A percentile compares a stretch with the other conserved stretches of the same genome.
phyloP scores from a whole-genome alignment of 116 monocot species.

The Iris pallida region DNA sequence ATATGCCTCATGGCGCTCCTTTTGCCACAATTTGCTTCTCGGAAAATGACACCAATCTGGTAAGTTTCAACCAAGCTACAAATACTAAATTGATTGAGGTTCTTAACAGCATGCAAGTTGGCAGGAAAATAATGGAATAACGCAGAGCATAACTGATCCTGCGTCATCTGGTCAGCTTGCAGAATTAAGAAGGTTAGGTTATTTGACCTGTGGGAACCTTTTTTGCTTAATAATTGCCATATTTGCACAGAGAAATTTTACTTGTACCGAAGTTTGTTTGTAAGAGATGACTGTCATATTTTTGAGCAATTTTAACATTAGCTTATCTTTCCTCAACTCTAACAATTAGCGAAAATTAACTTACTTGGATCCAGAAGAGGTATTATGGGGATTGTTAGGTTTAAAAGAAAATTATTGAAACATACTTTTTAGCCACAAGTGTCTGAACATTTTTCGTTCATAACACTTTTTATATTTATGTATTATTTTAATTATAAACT shows the following conservation, averaged over 20 bases:
- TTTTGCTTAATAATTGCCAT: not conserved
- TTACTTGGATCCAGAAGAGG: too few relatives aligned
- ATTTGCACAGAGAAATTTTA: too few relatives aligned
- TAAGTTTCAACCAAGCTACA: constrained; percentile 13
- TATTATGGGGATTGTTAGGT: too few relatives aligned
- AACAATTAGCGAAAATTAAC: too few relatives aligned
- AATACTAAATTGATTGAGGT: not conserved
- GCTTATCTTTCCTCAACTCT: too few relatives aligned
- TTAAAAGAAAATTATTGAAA: too few relatives aligned
- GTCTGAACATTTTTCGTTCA: too few relatives aligned
- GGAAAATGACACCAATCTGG: constrained; percentile 25
- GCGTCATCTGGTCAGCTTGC: constrained; percentile 26
- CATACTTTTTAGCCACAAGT: too few relatives aligned
- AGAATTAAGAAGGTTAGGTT: constrained; percentile 19
- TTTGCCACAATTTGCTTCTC: constrained; percentile 16
- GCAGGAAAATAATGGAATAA: constrained; percentile 36
- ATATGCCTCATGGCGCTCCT: constrained; percentile 10
- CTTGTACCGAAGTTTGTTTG: too few relatives aligned
- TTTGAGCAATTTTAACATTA: too few relatives aligned
- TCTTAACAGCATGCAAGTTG: constrained; percentile 10
- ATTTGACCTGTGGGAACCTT: not conserved
- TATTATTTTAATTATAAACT: too few relatives aligned
- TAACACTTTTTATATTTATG: too few relatives aligned
- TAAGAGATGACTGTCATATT: not conserved
- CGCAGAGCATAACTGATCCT: constrained; percentile 6